These are phyloP conservation scores for Quercus robur DNA, from an alignment of 306 rosid genomes.

Conservation along the genomic window DNA sequence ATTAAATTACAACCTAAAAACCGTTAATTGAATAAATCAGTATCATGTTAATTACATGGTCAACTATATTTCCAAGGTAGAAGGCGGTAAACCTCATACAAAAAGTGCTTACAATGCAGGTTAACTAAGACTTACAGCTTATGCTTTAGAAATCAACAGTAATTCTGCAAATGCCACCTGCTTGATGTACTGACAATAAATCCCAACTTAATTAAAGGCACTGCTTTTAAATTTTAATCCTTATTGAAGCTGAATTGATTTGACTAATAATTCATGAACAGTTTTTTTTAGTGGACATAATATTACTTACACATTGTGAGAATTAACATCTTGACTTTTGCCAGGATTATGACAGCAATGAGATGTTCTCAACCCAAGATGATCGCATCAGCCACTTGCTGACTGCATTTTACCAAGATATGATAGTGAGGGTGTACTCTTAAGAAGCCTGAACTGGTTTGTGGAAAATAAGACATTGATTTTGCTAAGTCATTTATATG, in stretches of 20 bases:
- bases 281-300: not conserved
- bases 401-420: constrained; percentile 66
- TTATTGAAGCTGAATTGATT: not conserved
- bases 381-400: constrained; percentile 73
- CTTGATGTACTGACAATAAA: not conserved
- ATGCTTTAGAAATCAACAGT: not conserved
- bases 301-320: constrained; percentile 5
- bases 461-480: constrained; percentile 14
- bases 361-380: constrained; percentile 50
- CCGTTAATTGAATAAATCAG: not conserved
- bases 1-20: not conserved
- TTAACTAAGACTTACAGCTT: not conserved
- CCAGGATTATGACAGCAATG: constrained; percentile 68
- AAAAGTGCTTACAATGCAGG: not conserved
- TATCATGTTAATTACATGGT: not conserved
- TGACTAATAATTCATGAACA: not conserved
- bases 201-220: not conserved
- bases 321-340: constrained; percentile 9
- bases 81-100: not conserved
- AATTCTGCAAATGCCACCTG: not conserved
- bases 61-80: not conserved
- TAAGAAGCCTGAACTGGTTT: constrained; percentile 79
- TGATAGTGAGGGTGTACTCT: constrained; percentile 77
- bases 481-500: not conserved
- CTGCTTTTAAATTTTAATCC: not conserved